Evolutionary conservation across 352 stramenopile species (phyloP).

Genomic region (Phytophthora tubulina): DNA sequence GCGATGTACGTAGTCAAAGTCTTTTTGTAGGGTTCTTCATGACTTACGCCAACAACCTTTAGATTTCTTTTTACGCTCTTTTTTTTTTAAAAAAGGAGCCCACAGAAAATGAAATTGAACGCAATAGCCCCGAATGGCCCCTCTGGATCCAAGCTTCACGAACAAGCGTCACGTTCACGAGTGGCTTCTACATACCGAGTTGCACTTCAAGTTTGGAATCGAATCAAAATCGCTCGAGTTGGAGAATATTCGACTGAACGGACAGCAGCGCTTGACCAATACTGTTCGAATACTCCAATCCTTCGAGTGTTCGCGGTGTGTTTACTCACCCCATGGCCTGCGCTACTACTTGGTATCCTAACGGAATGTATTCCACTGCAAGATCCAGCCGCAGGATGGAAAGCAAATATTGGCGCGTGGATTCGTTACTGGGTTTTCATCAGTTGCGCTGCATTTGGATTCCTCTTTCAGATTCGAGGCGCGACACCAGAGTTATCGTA

Average conservation of each 20-base stretch:
- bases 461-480: slow-evolving; percentile 18
- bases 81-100: too few species aligned
- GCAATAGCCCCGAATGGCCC: background rate
- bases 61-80: too few species aligned
- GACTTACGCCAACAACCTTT: too few species aligned
- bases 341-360: slow-evolving; percentile 12
- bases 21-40: too few species aligned
- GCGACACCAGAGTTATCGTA: background rate
- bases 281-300: background rate
- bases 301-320: slow-evolving; percentile 4
- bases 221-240: slow-evolving; percentile 6
- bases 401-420: slow-evolving; percentile 19
- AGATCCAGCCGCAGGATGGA: slow-evolving; percentile 16
- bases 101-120: slow-evolving; percentile 1
- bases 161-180: background rate
- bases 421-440: slow-evolving; percentile 5
- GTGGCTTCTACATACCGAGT: background rate
- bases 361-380: slow-evolving; percentile 18
- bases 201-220: slow-evolving; percentile 4
- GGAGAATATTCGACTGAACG: slow-evolving; percentile 11
- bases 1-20: too few species aligned
- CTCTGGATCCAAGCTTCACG: background rate
- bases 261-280: background rate
- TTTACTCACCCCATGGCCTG: slow-evolving; percentile 4
- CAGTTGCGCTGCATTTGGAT: background rate